Base-by-base conservation (phyloP, 2,329 filamentous ascomycete species). In the Dothistroma septosporum region DNA sequence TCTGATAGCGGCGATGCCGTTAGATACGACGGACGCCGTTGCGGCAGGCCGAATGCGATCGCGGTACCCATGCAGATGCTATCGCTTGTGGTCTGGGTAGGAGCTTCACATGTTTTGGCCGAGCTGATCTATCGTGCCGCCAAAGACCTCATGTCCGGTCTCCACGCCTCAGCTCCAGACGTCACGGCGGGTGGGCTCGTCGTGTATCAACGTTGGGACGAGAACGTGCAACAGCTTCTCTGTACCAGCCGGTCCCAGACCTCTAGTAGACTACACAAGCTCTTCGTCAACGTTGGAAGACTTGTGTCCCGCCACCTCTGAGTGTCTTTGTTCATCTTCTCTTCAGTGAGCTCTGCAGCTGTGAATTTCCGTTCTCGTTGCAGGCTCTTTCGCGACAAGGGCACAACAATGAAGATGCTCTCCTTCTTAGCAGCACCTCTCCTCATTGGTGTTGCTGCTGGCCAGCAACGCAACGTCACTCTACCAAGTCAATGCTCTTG, bases 401-500 rank as follows among this genome's bases (percentile, higher is more conserved):
- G 19, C 44, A n/a, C 12, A 7, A 21, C 41, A 47, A 63, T 16
- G 3, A 28, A 28, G 11, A 63, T 64, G 62, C 53, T 66, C 53
- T 55, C 24, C n/a, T 19, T 56, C 9, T 16, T 60, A 35, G 56
- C 35, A 31, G 28, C 55, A 11, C 46, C 59, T 19, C 48, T 65
- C 21, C 32, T 66, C 14, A n/a, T 60, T 28, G 57, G 57, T 21
- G 46, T 58, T 48, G 59, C 60, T 49, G 55, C 53, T 31, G 59
- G 49, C 21, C 47, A 53, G 32, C 59, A 52, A n/a, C 56, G 61
- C 28, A 64, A 66, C 56, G 58, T 64, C 19, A 66, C 65, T 7
- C 31, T 53, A 8, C 47, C 62, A 22, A 63, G 60, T 49, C 53
- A 75, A 59, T 82, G 80, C 62, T 72, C 73, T 28, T 82, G 80